These are phyloP conservation scores for Cercophora sp. DNA, from an alignment of 495 filamentous ascomycete species.

Conservation along the genomic window DNA sequence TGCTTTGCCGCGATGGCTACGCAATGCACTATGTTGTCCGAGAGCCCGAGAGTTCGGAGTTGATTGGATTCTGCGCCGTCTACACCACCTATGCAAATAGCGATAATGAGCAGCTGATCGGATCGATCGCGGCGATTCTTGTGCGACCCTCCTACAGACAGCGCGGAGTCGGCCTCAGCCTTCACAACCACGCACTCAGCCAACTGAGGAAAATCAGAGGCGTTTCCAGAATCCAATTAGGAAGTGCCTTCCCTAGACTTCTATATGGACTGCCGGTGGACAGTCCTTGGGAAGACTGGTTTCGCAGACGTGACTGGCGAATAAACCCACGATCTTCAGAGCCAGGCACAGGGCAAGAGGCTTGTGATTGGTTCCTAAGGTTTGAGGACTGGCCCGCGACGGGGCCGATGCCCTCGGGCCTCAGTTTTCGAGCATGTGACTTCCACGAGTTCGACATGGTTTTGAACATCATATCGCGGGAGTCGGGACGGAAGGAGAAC, in stretches of 20 bases:
- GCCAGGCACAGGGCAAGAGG: conserved; percentile 43
- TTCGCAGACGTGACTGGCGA: conserved; percentile 54
- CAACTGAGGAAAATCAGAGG: conserved; percentile 52
- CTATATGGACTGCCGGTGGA: conserved; percentile 54
- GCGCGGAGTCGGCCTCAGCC: conserved; percentile 52
- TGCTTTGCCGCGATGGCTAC: conserved; percentile 57
- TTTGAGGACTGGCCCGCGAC: conserved; percentile 49
- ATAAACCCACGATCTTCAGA: conserved; percentile 36
- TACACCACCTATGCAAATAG: conserved; percentile 54
- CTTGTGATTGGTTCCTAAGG: conserved; percentile 54
- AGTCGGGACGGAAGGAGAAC: conserved; percentile 38
- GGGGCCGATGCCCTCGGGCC: conserved; percentile 28
- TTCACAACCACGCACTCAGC: conserved; percentile 52
- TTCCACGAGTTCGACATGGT: conserved; percentile 50
- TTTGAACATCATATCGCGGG: conserved; percentile 49
- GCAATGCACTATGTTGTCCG: conserved; percentile 61
- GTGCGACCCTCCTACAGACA: conserved; percentile 50
- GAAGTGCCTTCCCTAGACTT: conserved; percentile 58
- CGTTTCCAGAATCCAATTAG: conserved; percentile 53
- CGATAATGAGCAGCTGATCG: conserved; percentile 50
- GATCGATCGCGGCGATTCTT: conserved; percentile 56
- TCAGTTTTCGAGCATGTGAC: conserved; percentile 47
- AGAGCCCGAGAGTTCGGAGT: conserved; percentile 42
- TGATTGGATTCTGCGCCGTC: conserved; percentile 58
- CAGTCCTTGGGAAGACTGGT: conserved; percentile 50